Percentiles rank a stretch among this genome's conserved stretches.
Evolutionary conservation across 2,329 filamentous ascomycete genomes (phyloP).

Genomic region (Aspergillus uvarum): DNA sequence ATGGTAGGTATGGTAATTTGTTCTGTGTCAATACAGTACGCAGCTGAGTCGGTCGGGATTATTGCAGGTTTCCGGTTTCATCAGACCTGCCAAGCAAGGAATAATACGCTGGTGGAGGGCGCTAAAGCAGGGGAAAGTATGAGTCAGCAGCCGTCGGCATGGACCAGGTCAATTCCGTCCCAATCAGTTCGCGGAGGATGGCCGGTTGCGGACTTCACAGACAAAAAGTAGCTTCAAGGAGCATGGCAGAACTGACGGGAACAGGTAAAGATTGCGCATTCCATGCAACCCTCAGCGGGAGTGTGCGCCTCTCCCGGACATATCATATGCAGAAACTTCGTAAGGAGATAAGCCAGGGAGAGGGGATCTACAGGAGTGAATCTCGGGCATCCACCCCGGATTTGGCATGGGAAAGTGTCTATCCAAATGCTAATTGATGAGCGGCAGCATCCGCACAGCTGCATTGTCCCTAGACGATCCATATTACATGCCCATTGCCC

Average conservation of each 20-base stretch:
- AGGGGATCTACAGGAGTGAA: neutral
- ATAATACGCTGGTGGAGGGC: conserved; percentile 9
- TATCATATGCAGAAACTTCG: neutral
- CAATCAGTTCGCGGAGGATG: conserved; percentile 3
- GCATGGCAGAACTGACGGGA: neutral
- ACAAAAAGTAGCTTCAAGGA: neutral
- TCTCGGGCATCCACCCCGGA: neutral
- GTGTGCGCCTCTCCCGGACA: neutral
- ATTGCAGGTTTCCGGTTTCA: conserved; percentile 25
- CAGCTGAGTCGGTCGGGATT: conserved; percentile 12
- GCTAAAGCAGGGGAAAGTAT: conserved; percentile 22
- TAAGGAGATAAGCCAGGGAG: neutral
- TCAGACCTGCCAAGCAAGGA: conserved; percentile 10
- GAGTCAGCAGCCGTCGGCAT: conserved; percentile 8
- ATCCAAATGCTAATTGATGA: neutral
- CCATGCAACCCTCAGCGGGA: neutral
- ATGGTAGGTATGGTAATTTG: too few relatives aligned
- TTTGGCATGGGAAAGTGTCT: neutral
- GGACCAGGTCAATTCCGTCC: neutral
- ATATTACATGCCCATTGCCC: neutral
- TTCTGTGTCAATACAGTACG: too few relatives aligned
- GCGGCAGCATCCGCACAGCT: neutral
- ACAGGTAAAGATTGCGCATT: neutral
- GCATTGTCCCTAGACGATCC: neutral
- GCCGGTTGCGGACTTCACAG: conserved; percentile 2